phyloP scores from a whole-genome alignment of 176 grass and related monocot species.

The Thinopyrum elongatum region DNA sequence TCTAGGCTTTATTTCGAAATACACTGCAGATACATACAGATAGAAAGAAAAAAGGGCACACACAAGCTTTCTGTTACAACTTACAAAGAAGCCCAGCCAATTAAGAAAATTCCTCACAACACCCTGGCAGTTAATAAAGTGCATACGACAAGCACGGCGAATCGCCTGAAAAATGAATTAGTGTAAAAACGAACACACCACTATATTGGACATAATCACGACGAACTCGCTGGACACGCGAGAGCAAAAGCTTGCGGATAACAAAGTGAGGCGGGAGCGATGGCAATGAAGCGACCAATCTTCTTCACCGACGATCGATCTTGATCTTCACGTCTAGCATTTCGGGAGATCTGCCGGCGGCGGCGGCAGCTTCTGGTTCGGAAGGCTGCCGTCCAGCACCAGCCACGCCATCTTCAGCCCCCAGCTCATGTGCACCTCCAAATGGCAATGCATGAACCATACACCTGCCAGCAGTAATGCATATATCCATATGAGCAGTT shows the following conservation, averaged over 20 bases:
- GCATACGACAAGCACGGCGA: constrained; percentile 4
- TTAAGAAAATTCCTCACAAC: neutral
- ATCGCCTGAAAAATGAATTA: constrained; percentile 18
- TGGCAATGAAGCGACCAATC: neutral
- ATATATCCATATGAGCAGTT: neutral
- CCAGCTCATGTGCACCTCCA: constrained; percentile 88
- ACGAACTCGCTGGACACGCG: neutral
- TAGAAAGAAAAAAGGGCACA: neutral
- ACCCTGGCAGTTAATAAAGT: neutral
- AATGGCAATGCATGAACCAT: constrained; percentile 93
- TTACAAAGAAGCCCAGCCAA: neutral
- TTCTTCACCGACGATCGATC: neutral
- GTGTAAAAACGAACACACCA: neutral
- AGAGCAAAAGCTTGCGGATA: constrained; percentile 1
- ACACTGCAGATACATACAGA: neutral
- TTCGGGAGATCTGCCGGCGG: constrained; percentile 67
- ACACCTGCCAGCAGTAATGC: constrained; percentile 45
- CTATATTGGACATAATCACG: neutral
- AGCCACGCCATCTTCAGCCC: constrained; percentile 85
- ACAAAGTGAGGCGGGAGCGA: neutral
- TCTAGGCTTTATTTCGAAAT: constrained; percentile 26
- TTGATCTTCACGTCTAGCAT: constrained; percentile 37
- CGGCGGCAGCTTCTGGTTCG: constrained; percentile 59
- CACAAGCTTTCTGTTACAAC: constrained; percentile 25
- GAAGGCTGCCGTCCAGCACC: constrained; percentile 58